These are phyloP conservation scores for Phytopythium aichiense DNA, from an alignment of 352 stramenopile genomes.

Conservation along the genomic window DNA sequence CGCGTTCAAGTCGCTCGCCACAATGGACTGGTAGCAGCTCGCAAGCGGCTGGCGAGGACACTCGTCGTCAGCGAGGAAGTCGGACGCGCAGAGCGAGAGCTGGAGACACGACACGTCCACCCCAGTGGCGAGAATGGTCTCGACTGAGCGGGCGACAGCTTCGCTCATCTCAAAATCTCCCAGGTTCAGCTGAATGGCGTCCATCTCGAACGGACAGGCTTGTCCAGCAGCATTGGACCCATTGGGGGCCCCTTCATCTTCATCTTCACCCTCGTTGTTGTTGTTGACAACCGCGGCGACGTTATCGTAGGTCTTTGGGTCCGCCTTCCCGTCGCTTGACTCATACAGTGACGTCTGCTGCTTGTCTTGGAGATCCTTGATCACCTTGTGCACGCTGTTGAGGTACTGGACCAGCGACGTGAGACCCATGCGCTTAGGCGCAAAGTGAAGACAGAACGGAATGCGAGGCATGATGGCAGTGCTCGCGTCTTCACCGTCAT, in stretches of 20 bases:
- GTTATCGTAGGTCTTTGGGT: neutral
- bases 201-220: conserved; percentile 17
- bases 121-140: conserved; percentile 17
- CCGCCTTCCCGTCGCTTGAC: neutral
- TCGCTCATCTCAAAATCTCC: conserved; percentile 35
- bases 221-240: neutral
- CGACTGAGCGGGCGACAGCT: conserved; percentile 14
- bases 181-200: conserved; percentile 31
- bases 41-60: conserved; percentile 25
- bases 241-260: neutral
- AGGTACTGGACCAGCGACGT: conserved; percentile 25
- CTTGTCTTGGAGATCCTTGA: neutral
- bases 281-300: neutral
- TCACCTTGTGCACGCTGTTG: conserved; percentile 19
- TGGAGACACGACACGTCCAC: conserved; percentile 26
- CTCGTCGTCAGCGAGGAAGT: conserved; percentile 28
- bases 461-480: conserved; percentile 9
- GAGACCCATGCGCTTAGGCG: conserved; percentile 21
- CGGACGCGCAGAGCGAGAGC: conserved; percentile 22
- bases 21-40: conserved; percentile 19
- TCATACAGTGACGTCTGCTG: neutral
- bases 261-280: neutral
- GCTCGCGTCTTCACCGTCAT: neutral
- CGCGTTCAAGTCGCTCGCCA: neutral
- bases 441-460: conserved; percentile 29